phyloP scores from a whole-genome alignment of 2,329 filamentous ascomycete species.

The Monosporascus ibericus region DNA sequence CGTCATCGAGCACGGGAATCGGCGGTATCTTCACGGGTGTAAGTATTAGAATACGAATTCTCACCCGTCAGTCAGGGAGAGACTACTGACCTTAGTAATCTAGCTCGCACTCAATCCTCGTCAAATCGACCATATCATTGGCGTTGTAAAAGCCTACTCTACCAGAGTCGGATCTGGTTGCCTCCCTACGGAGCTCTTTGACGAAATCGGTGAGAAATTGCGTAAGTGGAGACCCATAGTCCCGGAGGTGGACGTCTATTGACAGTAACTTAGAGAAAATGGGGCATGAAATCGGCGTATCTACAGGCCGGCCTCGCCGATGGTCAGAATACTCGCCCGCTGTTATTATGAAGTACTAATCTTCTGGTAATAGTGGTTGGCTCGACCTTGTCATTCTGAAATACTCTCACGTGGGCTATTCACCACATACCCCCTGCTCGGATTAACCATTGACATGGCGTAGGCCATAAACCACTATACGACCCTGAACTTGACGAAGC shows the following conservation, averaged over 20 bases:
- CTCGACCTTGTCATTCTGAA: conserved; percentile 64
- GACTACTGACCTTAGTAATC: conserved; percentile 4
- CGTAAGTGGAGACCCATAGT: background rate
- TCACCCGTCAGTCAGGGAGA: conserved; percentile 34
- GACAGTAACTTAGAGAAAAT: conserved; percentile 1
- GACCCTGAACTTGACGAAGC: conserved; percentile 47
- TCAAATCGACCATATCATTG: conserved; percentile 39
- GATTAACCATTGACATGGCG: background rate
- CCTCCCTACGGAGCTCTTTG: background rate
- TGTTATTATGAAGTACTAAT: conserved; percentile 24
- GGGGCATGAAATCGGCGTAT: conserved; percentile 1
- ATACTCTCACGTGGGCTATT: conserved; percentile 39
- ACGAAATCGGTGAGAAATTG: conserved; percentile 19
- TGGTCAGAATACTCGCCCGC: conserved; percentile 13
- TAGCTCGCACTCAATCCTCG: conserved; percentile 1
- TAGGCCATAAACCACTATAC: conserved; percentile 62
- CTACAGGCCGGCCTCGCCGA: conserved; percentile 10
- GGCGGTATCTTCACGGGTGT: conserved; percentile 21
- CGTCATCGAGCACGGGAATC: conserved; percentile 11
- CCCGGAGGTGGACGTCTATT: background rate
- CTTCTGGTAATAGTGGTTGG: conserved; percentile 47
- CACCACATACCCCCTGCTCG: background rate
- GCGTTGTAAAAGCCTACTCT: conserved; percentile 58
- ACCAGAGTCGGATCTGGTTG: background rate
- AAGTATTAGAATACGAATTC: conserved; percentile 36